Percentiles rank a stretch among this genome's conserved stretches.
Conservation (phyloP, 78 protist genomes). For the Pigoraptor vietnamica region DNA sequence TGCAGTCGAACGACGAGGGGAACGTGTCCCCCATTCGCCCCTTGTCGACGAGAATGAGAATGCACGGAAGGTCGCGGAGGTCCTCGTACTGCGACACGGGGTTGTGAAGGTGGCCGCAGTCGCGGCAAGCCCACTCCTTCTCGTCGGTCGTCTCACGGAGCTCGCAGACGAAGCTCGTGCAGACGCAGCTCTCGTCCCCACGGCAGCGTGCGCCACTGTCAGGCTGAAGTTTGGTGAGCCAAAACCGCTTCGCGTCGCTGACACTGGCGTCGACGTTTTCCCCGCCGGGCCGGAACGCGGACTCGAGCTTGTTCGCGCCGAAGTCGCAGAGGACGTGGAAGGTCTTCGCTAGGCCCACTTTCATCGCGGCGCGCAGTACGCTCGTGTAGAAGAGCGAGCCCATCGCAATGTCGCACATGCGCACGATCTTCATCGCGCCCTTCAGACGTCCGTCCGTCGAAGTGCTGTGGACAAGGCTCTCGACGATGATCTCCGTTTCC, state of each 20-base stretch:
- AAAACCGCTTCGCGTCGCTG: not conserved
- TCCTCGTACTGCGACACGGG: not conserved
- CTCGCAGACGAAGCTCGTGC: not conserved
- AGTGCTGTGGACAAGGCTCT: not conserved
- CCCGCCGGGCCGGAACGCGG: not conserved
- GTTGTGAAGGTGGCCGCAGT: not conserved
- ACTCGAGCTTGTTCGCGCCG: not conserved
- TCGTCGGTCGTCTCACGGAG: too few relatives aligned
- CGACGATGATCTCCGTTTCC: not conserved
- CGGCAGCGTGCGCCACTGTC: not conserved
- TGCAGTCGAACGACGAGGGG: conserved; percentile 15
- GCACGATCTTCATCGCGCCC: not conserved
- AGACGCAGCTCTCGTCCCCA: not conserved
- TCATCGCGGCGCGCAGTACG: not conserved
- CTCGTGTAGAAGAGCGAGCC: not conserved
- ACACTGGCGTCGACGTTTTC: not conserved
- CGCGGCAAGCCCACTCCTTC: not conserved
- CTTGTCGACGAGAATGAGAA: conserved; percentile 31
- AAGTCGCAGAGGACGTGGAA: not conserved
- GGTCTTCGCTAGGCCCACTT: not conserved
- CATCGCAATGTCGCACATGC: not conserved
- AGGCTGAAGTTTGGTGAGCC: not conserved
- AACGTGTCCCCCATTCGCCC: conserved; percentile 45
- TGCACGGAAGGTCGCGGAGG: conserved; percentile 10
- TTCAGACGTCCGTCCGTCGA: not conserved